Conservation (phyloP, 2,329 filamentous ascomycete genomes). For the Fusarium neocosmosporiellum region DNA sequence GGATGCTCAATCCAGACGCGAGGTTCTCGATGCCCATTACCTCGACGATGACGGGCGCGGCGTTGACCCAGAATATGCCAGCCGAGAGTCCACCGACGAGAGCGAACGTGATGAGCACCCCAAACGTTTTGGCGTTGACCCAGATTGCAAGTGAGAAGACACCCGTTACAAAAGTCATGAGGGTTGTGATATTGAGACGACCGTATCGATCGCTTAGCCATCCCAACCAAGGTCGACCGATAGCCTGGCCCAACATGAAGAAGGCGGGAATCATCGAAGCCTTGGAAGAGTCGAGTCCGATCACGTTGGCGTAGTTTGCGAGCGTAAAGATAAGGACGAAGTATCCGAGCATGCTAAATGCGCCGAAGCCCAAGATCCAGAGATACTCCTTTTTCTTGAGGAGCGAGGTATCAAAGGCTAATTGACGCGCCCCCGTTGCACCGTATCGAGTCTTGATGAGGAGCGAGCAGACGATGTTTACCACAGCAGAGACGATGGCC, state of each 20-base stretch:
- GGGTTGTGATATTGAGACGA: conserved; percentile 70
- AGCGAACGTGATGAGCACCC: conserved; percentile 14
- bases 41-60: conserved; percentile 16
- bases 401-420: conserved; percentile 23
- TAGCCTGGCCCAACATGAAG: conserved; percentile 70
- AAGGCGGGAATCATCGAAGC: conserved; percentile 71
- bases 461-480: conserved; percentile 65
- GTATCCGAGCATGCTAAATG: conserved; percentile 73
- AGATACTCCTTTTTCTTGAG: conserved; percentile 62
- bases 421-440: background rate
- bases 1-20: conserved; percentile 15
- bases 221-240: conserved; percentile 70
- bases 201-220: conserved; percentile 71
- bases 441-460: conserved; percentile 66
- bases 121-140: conserved; percentile 17
- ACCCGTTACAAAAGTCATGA: conserved; percentile 54
- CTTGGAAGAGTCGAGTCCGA: conserved; percentile 69
- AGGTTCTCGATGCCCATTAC: conserved; percentile 15
- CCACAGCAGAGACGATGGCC: conserved; percentile 59
- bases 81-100: conserved; percentile 4
- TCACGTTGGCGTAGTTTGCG: conserved; percentile 69
- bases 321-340: conserved; percentile 73
- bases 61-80: conserved; percentile 23
- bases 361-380: conserved; percentile 68
- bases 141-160: conserved; percentile 12